A percentile compares a stretch with the other conserved stretches of the same genome.
Conservation (phyloP, 2,329 filamentous ascomycete species). For the Claviceps sp. region DNA sequence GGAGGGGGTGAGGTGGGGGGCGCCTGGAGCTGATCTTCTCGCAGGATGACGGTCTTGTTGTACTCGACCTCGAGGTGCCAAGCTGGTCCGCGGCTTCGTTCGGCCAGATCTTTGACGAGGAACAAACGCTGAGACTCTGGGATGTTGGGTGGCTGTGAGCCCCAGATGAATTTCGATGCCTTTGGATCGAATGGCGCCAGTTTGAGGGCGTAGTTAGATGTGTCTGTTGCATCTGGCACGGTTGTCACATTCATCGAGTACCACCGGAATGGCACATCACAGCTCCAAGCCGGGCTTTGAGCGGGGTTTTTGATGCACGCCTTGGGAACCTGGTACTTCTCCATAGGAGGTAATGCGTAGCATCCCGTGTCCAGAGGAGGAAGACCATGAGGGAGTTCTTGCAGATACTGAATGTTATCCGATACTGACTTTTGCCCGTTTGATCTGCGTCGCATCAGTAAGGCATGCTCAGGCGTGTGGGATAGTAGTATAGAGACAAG, state of each 20-base stretch:
- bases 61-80: conserved; percentile 40
- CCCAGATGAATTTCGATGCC: conserved; percentile 32
- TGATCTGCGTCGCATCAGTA: conserved; percentile 7
- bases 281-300: conserved; percentile 50
- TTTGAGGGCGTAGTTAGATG: conserved; percentile 26
- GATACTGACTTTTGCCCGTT: conserved; percentile 20
- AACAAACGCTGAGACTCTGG: conserved; percentile 23
- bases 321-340: conserved; percentile 33
- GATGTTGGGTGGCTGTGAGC: conserved; percentile 38
- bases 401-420: conserved; percentile 35
- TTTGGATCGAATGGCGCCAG: conserved; percentile 26
- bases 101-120: conserved; percentile 39
- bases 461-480: not conserved
- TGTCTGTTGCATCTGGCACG: conserved; percentile 14
- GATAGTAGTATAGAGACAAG: not conserved
- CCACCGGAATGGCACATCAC: conserved; percentile 35
- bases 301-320: conserved; percentile 43
- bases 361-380: conserved; percentile 39
- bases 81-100: conserved; percentile 35
- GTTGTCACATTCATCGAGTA: conserved; percentile 29
- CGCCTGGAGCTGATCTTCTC: conserved; percentile 23
- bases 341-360: conserved; percentile 41
- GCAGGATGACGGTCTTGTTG: conserved; percentile 43
- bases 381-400: conserved; percentile 36
- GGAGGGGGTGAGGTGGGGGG: not conserved